These are phyloP conservation scores for Fagus crenata DNA, from an alignment of 306 rosid genomes.

Conservation along the genomic window DNA sequence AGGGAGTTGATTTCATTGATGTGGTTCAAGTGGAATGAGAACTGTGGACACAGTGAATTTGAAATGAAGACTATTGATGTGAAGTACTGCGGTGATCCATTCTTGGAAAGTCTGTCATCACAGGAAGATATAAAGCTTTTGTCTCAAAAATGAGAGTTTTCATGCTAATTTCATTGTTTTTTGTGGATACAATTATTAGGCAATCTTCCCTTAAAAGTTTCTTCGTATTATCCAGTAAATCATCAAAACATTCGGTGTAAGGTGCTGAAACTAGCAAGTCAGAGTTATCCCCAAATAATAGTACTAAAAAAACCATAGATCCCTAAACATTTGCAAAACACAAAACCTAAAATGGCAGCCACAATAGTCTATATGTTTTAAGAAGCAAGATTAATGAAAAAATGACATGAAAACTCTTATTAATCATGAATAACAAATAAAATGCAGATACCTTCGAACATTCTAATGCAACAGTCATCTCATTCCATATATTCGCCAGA, in stretches of 20 bases:
- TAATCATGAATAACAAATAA: background rate
- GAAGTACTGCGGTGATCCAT: conserved; percentile 61
- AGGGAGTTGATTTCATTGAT: conserved; percentile 75
- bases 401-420: background rate
- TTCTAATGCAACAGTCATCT: conserved; percentile 76
- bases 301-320: too few relatives aligned
- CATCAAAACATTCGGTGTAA: too few relatives aligned
- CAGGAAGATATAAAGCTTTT: conserved; percentile 62
- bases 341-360: too few relatives aligned
- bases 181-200: too few relatives aligned
- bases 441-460: conserved; percentile 54
- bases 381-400: too few relatives aligned
- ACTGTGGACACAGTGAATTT: conserved; percentile 58
- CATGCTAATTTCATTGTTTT: too few relatives aligned
- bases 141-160: conserved; percentile 54
- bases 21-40: conserved; percentile 98
- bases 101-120: conserved; percentile 54
- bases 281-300: too few relatives aligned
- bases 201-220: too few relatives aligned
- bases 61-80: conserved; percentile 53
- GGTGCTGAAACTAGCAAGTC: too few relatives aligned
- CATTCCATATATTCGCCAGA: conserved; percentile 75
- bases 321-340: too few relatives aligned
- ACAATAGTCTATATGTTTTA: too few relatives aligned
- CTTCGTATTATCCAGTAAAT: too few relatives aligned